phyloP scores from a whole-genome alignment of 2,329 filamentous ascomycete genomes.

The Nigrograna mackinnonii region DNA sequence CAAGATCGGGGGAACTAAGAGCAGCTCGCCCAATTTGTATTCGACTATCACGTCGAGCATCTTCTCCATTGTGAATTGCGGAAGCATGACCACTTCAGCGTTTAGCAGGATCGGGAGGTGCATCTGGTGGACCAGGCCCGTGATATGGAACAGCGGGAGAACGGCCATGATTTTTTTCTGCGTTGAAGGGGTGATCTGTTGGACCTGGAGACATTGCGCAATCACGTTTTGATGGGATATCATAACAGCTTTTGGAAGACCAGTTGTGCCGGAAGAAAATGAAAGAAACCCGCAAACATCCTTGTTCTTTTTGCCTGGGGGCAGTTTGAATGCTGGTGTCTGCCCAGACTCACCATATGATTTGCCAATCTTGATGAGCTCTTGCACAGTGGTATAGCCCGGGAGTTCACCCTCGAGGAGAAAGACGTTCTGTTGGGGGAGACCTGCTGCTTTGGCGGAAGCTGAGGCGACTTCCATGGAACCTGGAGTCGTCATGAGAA shows the following conservation, averaged over 20 bases:
- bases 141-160: slow-evolving; percentile 39
- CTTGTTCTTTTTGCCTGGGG: slow-evolving; percentile 57
- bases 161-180: slow-evolving; percentile 44
- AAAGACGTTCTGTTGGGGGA: slow-evolving; percentile 57
- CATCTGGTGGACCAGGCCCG: slow-evolving; percentile 49
- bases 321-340: slow-evolving; percentile 53
- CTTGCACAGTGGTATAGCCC: slow-evolving; percentile 54
- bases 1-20: slow-evolving; percentile 61
- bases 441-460: slow-evolving; percentile 58
- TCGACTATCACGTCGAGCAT: slow-evolving; percentile 52
- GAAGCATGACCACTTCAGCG: slow-evolving; percentile 68
- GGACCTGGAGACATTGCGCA: slow-evolving; percentile 63
- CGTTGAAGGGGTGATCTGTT: slow-evolving; percentile 45
- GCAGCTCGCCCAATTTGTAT: slow-evolving; percentile 55
- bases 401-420: slow-evolving; percentile 58
- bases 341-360: slow-evolving; percentile 49
- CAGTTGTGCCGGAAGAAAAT: slow-evolving; percentile 41
- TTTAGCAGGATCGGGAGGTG: slow-evolving; percentile 67
- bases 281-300: slow-evolving; percentile 56
- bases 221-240: slow-evolving; percentile 42
- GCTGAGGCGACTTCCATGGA: slow-evolving; percentile 59
- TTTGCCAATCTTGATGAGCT: slow-evolving; percentile 48
- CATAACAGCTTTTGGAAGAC: slow-evolving; percentile 41
- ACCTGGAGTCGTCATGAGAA: slow-evolving; percentile 60
- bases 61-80: slow-evolving; percentile 61